These are phyloP conservation scores for Phyllosticta citribraziliensis DNA, from an alignment of 2,329 filamentous ascomycete genomes.

Conservation along the genomic window DNA sequence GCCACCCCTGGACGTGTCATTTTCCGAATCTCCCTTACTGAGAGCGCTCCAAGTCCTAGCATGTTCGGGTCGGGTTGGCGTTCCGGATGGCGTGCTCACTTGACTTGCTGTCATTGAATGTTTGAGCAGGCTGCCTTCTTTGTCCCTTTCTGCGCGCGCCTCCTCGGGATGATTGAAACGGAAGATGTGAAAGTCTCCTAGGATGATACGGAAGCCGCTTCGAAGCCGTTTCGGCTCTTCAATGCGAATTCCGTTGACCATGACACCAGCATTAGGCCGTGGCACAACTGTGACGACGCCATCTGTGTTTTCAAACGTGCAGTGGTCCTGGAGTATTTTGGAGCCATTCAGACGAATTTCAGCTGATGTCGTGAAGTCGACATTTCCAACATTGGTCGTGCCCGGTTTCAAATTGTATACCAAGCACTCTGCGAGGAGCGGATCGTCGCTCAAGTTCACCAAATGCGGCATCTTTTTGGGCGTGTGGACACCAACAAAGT, in stretches of 20 bases:
- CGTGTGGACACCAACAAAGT: constrained; percentile 87
- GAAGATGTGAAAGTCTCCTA: constrained; percentile 98
- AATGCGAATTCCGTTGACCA: constrained; percentile 92
- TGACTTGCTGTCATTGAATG: constrained; percentile 63
- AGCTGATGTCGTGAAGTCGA: constrained; percentile 70
- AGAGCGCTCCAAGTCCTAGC: constrained; percentile 56
- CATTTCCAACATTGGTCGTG: constrained; percentile 86
- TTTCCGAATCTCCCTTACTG: constrained; percentile 72
- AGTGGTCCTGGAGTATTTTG: constrained; percentile 86
- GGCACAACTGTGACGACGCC: constrained; percentile 88
- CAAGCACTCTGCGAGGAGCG: constrained; percentile 85
- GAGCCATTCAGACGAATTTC: constrained; percentile 92
- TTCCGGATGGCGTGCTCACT: constrained; percentile 52
- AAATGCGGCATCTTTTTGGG: constrained; percentile 99
- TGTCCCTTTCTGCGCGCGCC: constrained; percentile 81
- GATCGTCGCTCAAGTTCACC: constrained; percentile 78
- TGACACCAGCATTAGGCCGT: constrained; percentile 84
- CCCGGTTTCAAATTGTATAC: constrained; percentile 98
- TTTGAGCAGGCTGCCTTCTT: constrained; percentile 65
- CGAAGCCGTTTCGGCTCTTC: constrained; percentile 76
- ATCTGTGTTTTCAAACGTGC: constrained; percentile 85
- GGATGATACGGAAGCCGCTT: constrained; percentile 87
- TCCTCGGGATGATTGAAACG: constrained; percentile 97
- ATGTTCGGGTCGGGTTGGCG: constrained; percentile 53
- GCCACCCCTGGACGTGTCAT: constrained; percentile 62